Base-by-base conservation (phyloP, 2,329 filamentous ascomycete genomes). In the Acrodontium crateriforme region DNA sequence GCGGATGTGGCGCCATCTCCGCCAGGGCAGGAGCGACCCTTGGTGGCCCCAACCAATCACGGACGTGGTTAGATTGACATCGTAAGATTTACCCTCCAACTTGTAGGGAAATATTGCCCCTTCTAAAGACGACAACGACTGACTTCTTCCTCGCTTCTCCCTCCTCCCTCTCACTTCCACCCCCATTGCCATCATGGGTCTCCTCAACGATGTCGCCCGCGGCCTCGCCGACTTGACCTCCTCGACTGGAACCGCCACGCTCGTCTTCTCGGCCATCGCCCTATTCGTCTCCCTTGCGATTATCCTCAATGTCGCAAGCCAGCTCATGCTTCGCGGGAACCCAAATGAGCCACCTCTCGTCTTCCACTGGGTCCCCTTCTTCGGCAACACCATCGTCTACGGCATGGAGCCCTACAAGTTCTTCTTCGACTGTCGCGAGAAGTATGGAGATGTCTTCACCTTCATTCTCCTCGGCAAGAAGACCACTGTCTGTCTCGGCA, bases 371-470 rank as follows among this genome's bases (percentile, higher is more conserved):
- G 56, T 76, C 17, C 71, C 71, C 47, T 59, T 92, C 42, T 67
- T 98, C 47, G 87, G 87, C 39, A 94, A 78, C 62, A 94, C 89
- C 35, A 65, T 95, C 46, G 80, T 73, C 24, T 98, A 95, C 60
- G 87, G 87, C 55, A 94, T 94, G 58, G 83, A 95, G 49, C 87
- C 87, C 10, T 85, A 82, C 49, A 66, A 64, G 28, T 95, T 94
- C 68, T 93, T 94, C 63, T 66, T 67, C 34, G 44, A 65, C 44
- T 69, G 74, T 58, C 69, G 74, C 45, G 65, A 69, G 46, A 91
- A 91, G 78, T 80, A 87, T 53, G 84, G 84, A 51, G 79, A 92
- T 56, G 73, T 84, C 49, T 92, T 89, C 54, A 92, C 84, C 11
- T 92, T 92, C 48, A 62, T 91, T 35, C 70, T 92, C 27, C 74